Evolutionary conservation across 805 yeast genomes (phyloP), one percentile per base, ranked within the genome.

Genomic region (Geotrichum ghanense): DNA sequence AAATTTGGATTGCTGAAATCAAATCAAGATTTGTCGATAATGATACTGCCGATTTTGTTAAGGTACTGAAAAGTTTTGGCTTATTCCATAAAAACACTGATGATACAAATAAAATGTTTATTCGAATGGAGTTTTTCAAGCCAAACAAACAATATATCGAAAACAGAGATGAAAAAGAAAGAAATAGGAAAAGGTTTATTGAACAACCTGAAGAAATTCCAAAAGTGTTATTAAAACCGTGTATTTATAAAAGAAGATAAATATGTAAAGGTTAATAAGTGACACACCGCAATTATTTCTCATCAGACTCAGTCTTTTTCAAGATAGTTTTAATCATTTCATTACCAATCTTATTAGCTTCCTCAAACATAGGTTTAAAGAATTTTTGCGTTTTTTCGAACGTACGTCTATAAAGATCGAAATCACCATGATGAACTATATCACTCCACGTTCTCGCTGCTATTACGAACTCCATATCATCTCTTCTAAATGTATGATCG

Each of bases 1-100:
- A 90, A 61, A 67, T 92, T 42, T 92, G 98, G 98, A 87, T 92
- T 42, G 92, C 97, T 1, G 99, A 92, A 62, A 92, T 92, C 66
- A 90, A 90, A 65, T 86, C 96, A 1, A 72, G 99, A 58, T 85
- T 92, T 57, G 68, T 76, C 4, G 95, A 88, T 56, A 77, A 48
- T 19, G 63, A 64, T 26, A 63, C 61, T 12, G 46, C 53, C 6
- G 89, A 83, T 55, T 92, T 92, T 65, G 85, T 82, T 10, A 76
- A 83, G 21, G 78, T 83, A 1, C 70, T 92, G 55, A 87, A 87
- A 61, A 64, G 76, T 45, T 63, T 76, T 51, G 98, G 97, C 0
- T 85, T 92, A 54, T 83, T 83, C 68, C 95, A 87, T 66, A 84
- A 84, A 61, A 74, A 74, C 45, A 89, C 97, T 0, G 97, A 90